Evolutionary conservation across 441 rosid genomes (phyloP).

Genomic region (Biscutella laevigata): DNA sequence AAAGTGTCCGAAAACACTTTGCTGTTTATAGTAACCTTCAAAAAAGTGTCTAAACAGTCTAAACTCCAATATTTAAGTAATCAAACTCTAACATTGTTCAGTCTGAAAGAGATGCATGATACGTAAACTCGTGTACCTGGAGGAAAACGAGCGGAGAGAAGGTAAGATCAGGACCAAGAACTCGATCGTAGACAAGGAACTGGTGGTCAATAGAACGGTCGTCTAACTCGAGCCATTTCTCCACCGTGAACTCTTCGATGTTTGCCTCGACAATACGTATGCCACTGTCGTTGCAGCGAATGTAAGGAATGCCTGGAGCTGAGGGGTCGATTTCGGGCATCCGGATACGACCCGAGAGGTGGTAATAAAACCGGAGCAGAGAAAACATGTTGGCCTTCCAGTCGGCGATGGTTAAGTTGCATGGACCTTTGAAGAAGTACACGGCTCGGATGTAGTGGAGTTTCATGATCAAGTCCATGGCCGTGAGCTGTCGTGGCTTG

Average conservation of each 20-base stretch:
- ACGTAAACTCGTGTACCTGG: conserved; percentile 38
- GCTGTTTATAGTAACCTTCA: too few relatives aligned
- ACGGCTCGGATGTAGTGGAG: conserved; percentile 59
- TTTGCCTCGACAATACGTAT: conserved; percentile 48
- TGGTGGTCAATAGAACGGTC: conserved; percentile 21
- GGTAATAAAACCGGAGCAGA: conserved; percentile 28
- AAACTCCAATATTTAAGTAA: too few relatives aligned
- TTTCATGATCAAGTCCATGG: conserved; percentile 58
- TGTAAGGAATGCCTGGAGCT: conserved; percentile 20
- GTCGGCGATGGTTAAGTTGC: conserved; percentile 28
- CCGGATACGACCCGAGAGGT: conserved; percentile 45
- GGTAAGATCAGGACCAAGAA: conserved; percentile 58
- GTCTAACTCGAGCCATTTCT: conserved; percentile 35
- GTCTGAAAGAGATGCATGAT: not conserved
- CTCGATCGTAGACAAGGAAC: conserved; percentile 31
- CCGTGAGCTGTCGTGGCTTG: conserved; percentile 29
- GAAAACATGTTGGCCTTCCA: conserved; percentile 39
- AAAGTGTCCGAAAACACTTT: too few relatives aligned
- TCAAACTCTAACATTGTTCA: too few relatives aligned
- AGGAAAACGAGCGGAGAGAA: conserved; percentile 54
- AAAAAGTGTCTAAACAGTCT: too few relatives aligned
- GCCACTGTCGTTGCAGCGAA: conserved; percentile 73
- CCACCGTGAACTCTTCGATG: conserved; percentile 35
- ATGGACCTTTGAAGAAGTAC: conserved; percentile 35
- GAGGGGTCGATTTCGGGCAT: conserved; percentile 18